phyloP scores from a whole-genome alignment of 2,329 filamentous ascomycete genomes.

The Colletotrichum tamarilloi region DNA sequence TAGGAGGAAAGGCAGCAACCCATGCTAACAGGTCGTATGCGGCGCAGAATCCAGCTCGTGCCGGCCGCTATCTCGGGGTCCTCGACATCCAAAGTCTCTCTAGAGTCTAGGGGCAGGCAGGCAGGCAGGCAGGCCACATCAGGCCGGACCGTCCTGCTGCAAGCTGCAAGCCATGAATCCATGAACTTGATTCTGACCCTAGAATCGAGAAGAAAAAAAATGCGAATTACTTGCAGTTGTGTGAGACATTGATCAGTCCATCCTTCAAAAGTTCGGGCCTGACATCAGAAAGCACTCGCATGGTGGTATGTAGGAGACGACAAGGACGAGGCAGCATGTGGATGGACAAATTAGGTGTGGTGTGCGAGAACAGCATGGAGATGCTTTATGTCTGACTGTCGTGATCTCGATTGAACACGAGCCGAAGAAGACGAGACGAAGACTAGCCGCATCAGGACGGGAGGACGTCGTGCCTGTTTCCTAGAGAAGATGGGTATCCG shows the following conservation, averaged over 20 bases:
- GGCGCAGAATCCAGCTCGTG: conserved; percentile 23
- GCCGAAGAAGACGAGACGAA: conserved; percentile 6
- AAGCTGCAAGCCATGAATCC: conserved; percentile 34
- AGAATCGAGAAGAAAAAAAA: not conserved
- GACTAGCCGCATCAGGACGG: conserved; percentile 19
- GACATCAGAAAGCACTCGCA: conserved; percentile 34
- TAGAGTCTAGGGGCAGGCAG: not conserved
- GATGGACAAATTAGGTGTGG: conserved; percentile 18
- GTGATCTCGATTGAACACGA: conserved; percentile 34
- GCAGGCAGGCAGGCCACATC: conserved; percentile 10
- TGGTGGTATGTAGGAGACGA: conserved; percentile 17
- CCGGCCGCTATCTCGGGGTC: conserved; percentile 26
- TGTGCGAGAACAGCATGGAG: conserved; percentile 11
- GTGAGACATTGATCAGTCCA: conserved; percentile 28
- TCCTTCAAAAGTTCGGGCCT: conserved; percentile 22
- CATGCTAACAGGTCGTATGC: conserved; percentile 8
- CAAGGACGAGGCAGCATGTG: conserved; percentile 24
- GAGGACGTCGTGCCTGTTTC: conserved; percentile 12
- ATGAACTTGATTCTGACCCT: conserved; percentile 2
- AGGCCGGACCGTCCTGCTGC: conserved; percentile 19
- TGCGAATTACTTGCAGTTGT: conserved; percentile 25
- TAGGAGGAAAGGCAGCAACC: not conserved
- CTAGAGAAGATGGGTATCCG: conserved; percentile 15
- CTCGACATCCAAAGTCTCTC: conserved; percentile 7
- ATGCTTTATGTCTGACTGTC: not conserved